A percentile compares a stretch with the other conserved stretches of the same genome.
These are phyloP conservation scores for Ceratocystis ficicola DNA, from an alignment of 2,329 filamentous ascomycete genomes.

Conservation along the genomic window DNA sequence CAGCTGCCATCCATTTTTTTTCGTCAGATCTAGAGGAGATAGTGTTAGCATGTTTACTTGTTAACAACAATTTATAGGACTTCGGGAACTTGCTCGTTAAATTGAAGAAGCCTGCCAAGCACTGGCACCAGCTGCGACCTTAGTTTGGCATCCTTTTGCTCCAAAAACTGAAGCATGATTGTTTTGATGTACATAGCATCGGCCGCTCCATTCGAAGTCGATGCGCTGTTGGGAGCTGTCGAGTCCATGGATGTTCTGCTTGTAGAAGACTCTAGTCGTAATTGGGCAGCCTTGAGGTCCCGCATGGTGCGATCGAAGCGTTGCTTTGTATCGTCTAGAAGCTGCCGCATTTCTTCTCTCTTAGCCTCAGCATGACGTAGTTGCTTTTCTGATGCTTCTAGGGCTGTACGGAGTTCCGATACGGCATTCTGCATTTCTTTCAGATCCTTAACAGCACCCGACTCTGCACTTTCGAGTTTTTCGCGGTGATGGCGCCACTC, in stretches of 20 bases:
- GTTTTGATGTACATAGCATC: constrained; percentile 65
- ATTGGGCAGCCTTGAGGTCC: constrained; percentile 44
- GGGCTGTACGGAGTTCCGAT: constrained; percentile 60
- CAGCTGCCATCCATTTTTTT: constrained; percentile 26
- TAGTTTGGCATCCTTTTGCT: constrained; percentile 66
- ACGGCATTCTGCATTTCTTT: constrained; percentile 66
- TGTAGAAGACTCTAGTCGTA: constrained; percentile 32
- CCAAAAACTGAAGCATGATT: constrained; percentile 67
- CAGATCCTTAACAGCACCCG: constrained; percentile 59
- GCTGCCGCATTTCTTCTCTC: constrained; percentile 58
- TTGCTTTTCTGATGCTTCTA: constrained; percentile 81
- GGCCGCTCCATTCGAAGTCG: constrained; percentile 26
- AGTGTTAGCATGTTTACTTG: constrained; percentile 21
- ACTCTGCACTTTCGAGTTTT: constrained; percentile 60
- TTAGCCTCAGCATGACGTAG: constrained; percentile 74
- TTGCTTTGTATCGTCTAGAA: constrained; percentile 64
- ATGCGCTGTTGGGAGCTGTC: constrained; percentile 26
- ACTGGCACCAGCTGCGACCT: constrained; percentile 67
- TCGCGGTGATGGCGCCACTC: constrained; percentile 63
- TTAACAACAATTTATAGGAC: constrained; percentile 20
- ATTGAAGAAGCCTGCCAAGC: constrained; percentile 60
- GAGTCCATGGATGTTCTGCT: constrained; percentile 37
- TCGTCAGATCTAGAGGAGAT: constrained; percentile 24
- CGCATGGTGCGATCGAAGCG: constrained; percentile 71
- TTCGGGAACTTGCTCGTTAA: constrained; percentile 52